These are phyloP conservation scores for Puccinia hordei DNA, from an alignment of 1,284 basidiomycete species.

Conservation along the genomic window DNA sequence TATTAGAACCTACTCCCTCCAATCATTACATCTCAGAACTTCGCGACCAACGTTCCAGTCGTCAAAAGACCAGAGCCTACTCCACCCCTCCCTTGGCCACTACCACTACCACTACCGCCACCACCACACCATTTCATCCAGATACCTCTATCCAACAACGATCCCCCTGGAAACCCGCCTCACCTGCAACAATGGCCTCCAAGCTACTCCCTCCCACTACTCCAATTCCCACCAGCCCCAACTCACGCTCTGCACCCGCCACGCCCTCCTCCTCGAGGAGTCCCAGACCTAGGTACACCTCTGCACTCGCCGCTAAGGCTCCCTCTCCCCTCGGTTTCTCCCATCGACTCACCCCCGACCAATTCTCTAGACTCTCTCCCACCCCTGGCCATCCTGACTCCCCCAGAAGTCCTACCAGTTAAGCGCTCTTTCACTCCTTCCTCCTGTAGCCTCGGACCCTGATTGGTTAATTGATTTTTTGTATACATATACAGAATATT, in stretches of 20 bases:
- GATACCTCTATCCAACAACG: no score
- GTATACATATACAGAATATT: no score
- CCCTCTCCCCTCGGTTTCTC: background rate
- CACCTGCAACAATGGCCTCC: slow-evolving; percentile 40
- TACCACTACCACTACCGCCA: background rate
- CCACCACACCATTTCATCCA: background rate
- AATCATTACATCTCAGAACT: background rate
- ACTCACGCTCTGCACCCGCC: slow-evolving; percentile 11
- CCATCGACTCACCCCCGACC: no score
- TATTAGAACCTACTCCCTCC: no score
- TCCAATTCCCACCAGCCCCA: background rate
- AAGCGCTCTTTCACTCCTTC: background rate
- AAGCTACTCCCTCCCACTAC: slow-evolving; percentile 35
- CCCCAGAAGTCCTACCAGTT: background rate
- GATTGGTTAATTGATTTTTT: no score
- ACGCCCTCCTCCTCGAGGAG: slow-evolving; percentile 24
- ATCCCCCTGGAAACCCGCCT: slow-evolving; percentile 33
- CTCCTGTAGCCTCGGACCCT: no score
- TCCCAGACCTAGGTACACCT: slow-evolving; percentile 42
- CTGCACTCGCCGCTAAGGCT: slow-evolving; percentile 28
- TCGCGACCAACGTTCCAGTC: background rate
- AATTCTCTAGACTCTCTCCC: no score
- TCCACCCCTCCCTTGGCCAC: slow-evolving; percentile 19
- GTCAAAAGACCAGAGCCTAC: background rate
- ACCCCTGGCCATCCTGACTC: background rate